Percentiles rank a stretch among this genome's conserved stretches.
Conservation (phyloP, 306 rosid genomes). For the Glycine tomentella region DNA sequence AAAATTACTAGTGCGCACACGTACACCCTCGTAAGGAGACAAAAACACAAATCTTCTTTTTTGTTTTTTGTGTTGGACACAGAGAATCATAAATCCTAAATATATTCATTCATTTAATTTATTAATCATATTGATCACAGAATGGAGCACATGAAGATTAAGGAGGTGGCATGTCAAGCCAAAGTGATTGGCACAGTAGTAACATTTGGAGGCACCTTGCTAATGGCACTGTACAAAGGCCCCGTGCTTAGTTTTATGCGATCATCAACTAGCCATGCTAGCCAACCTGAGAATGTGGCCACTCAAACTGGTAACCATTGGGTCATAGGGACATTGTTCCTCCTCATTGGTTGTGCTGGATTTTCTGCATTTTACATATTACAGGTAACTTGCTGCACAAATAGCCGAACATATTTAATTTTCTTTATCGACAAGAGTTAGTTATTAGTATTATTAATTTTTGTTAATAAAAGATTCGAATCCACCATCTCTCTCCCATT, state of each 20-base stretch:
- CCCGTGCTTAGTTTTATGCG: conserved; percentile 50
- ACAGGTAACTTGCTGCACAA: conserved; percentile 15
- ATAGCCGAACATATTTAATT: no score
- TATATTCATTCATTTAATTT: not conserved
- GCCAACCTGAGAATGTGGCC: conserved; percentile 38
- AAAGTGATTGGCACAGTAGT: conserved; percentile 76
- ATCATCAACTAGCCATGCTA: conserved; percentile 15
- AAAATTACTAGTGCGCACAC: not conserved
- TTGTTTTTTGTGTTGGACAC: not conserved
- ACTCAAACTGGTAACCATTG: conserved; percentile 53
- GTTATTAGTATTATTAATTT: no score
- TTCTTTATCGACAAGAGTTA: no score
- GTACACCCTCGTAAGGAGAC: not conserved
- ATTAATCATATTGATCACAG: conserved; percentile 23
- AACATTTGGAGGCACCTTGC: conserved; percentile 79
- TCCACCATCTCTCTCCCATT: no score
- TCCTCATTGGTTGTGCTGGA: conserved; percentile 73
- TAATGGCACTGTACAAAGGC: conserved; percentile 86
- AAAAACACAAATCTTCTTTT: not conserved
- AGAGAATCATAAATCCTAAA: not conserved
- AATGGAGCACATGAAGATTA: conserved; percentile 72
- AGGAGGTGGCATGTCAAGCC: conserved; percentile 66
- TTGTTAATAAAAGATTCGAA: no score
- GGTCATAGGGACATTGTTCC: conserved; percentile 62
- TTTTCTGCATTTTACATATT: conserved; percentile 71